These are phyloP conservation scores for Pelargonium australe DNA, from an alignment of 441 rosid species.

Conservation along the genomic window DNA sequence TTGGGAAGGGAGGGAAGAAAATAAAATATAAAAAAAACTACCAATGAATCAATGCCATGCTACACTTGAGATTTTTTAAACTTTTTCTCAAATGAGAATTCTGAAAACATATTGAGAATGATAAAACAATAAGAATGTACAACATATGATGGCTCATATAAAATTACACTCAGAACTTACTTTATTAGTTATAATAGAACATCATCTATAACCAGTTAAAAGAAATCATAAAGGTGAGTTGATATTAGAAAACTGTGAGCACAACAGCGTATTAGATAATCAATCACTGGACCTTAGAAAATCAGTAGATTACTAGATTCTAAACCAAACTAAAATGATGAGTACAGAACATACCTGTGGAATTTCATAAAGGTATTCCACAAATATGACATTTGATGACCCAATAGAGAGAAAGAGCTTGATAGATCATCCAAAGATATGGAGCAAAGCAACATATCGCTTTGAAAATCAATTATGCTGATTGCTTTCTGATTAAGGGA, in stretches of 20 bases:
- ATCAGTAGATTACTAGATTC: background rate
- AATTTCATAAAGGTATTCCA: constrained; percentile 74
- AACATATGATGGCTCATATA: background rate
- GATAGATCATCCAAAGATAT: constrained; percentile 43
- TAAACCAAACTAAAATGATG: background rate
- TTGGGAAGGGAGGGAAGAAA: too few species aligned
- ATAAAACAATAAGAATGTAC: background rate
- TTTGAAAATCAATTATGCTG: constrained; percentile 30
- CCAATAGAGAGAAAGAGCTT: constrained; percentile 47
- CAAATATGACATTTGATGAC: constrained; percentile 54
- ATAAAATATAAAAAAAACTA: too few species aligned
- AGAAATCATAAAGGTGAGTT: background rate
- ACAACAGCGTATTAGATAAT: background rate
- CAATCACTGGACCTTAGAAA: background rate
- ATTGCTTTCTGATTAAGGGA: constrained; percentile 43
- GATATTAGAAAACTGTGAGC: background rate
- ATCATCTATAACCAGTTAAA: background rate
- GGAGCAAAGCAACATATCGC: constrained; percentile 35
- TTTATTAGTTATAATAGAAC: background rate
- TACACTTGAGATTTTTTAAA: too few species aligned
- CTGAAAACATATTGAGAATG: too few species aligned
- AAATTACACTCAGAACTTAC: background rate
- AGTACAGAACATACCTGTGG: constrained; percentile 57
- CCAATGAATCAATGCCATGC: too few species aligned
- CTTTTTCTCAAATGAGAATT: too few species aligned